Evolutionary conservation across 768 basidiomycete species (phyloP).

Genomic region (Suillus discolor): DNA sequence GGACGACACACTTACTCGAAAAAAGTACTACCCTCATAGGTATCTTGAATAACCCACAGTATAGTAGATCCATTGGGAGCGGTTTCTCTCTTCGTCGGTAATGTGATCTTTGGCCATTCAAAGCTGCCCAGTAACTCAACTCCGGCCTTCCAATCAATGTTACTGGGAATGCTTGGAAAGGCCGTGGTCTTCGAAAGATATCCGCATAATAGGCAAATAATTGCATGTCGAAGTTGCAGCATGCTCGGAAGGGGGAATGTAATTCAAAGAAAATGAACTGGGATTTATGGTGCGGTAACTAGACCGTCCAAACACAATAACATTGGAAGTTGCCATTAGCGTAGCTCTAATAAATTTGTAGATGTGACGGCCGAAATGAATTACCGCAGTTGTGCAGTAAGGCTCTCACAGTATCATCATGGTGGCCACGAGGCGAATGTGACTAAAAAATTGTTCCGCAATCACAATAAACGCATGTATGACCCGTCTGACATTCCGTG

Average conservation of each 20-base stretch:
- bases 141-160: background rate
- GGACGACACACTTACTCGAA: constrained; percentile 56
- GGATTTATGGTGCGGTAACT: background rate
- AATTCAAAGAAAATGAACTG: background rate
- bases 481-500: background rate
- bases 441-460: background rate
- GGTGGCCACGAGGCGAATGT: background rate
- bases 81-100: constrained; percentile 34
- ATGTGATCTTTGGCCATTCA: background rate
- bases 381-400: background rate
- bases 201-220: constrained; percentile 13
- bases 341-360: constrained; percentile 1
- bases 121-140: background rate
- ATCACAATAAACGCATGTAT: too few relatives aligned
- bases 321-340: background rate
- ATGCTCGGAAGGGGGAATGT: background rate
- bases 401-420: background rate
- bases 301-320: background rate
- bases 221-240: background rate
- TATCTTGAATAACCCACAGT: constrained; percentile 70
- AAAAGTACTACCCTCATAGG: constrained; percentile 65
- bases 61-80: constrained; percentile 51
- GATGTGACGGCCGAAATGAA: background rate
- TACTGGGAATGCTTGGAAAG: background rate
- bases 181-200: constrained; percentile 17